A percentile compares a stretch with the other conserved stretches of the same genome.
Conservation (phyloP, 768 basidiomycete genomes). For the Sarcomyxa edulis region DNA sequence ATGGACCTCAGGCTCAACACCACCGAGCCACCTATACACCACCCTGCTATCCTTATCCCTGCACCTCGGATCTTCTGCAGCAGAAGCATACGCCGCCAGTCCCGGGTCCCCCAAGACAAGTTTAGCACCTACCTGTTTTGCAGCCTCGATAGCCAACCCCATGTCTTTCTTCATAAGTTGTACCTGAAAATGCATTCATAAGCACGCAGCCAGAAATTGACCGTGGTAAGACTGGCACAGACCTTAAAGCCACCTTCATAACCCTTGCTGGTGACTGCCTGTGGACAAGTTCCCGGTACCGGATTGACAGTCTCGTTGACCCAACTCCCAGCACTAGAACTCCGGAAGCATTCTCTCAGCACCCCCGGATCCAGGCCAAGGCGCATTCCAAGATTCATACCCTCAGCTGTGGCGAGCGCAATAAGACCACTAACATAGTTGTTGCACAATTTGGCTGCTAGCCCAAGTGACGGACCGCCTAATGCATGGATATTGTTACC, state of each 20-base stretch:
- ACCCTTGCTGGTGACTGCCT: slow-evolving; percentile 34
- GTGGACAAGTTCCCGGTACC: slow-evolving; percentile 38
- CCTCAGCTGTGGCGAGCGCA: slow-evolving; percentile 35
- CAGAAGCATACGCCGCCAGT: slow-evolving; percentile 30
- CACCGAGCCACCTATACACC: slow-evolving; percentile 38
- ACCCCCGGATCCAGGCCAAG: slow-evolving; percentile 34
- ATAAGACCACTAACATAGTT: slow-evolving; percentile 38
- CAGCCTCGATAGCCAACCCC: slow-evolving; percentile 31
- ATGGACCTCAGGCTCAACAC: no score
- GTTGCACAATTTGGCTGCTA: slow-evolving; percentile 39
- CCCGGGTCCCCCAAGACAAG: slow-evolving; percentile 34
- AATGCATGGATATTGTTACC: slow-evolving; percentile 30
- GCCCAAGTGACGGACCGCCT: slow-evolving; percentile 34
- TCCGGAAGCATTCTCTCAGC: slow-evolving; percentile 31
- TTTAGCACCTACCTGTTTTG: slow-evolving; percentile 29
- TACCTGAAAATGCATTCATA: slow-evolving; percentile 18
- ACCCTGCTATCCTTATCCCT: slow-evolving; percentile 34
- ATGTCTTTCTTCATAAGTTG: slow-evolving; percentile 43
- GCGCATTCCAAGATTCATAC: slow-evolving; percentile 41
- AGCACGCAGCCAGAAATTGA: not conserved
- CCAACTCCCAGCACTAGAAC: slow-evolving; percentile 36
- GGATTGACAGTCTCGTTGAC: slow-evolving; percentile 37
- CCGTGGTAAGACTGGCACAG: not conserved
- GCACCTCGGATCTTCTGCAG: slow-evolving; percentile 32
- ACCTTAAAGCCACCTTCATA: slow-evolving; percentile 41